Evolutionary conservation across 108 stramenopile genomes (phyloP).

Genomic region (Bacterosira constricta): DNA sequence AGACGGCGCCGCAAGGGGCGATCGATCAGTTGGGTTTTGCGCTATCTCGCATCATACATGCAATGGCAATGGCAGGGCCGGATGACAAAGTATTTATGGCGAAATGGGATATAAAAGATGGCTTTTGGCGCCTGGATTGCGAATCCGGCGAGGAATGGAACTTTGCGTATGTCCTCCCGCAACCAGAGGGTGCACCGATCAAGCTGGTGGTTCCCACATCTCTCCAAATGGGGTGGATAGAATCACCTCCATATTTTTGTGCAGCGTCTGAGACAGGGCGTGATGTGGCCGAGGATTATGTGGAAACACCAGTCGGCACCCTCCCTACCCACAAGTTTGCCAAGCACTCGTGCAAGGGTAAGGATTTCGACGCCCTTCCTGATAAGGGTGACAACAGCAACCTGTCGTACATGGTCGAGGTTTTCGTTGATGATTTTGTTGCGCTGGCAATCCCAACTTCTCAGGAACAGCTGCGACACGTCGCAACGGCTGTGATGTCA

Average conservation of each 20-base stretch:
- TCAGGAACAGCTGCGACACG: constrained; percentile 7
- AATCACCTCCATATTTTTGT: constrained; percentile 48
- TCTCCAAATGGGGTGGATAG: constrained; percentile 50
- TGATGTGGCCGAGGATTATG: constrained; percentile 33
- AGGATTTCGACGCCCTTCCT: background rate
- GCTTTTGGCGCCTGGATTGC: constrained; percentile 16
- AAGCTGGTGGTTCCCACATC: constrained; percentile 34
- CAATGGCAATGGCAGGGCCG: background rate
- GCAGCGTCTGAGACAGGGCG: constrained; percentile 48
- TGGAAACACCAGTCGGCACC: constrained; percentile 3
- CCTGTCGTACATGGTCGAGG: background rate
- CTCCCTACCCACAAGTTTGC: constrained; percentile 8
- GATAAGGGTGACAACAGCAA: background rate
- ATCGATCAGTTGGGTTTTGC: background rate
- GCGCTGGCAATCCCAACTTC: background rate
- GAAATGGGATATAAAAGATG: constrained; percentile 24
- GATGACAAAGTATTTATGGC: constrained; percentile 14
- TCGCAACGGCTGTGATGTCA: background rate
- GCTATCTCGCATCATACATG: background rate
- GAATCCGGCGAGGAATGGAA: constrained; percentile 21
- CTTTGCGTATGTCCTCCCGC: constrained; percentile 29
- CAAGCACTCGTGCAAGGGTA: background rate
- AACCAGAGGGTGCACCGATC: background rate
- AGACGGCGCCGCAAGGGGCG: background rate
- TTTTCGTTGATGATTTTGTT: constrained; percentile 37